Evolutionary conservation across 1,139 yeast species (phyloP).

Genomic region (Scheffersomyces parashehatae): DNA sequence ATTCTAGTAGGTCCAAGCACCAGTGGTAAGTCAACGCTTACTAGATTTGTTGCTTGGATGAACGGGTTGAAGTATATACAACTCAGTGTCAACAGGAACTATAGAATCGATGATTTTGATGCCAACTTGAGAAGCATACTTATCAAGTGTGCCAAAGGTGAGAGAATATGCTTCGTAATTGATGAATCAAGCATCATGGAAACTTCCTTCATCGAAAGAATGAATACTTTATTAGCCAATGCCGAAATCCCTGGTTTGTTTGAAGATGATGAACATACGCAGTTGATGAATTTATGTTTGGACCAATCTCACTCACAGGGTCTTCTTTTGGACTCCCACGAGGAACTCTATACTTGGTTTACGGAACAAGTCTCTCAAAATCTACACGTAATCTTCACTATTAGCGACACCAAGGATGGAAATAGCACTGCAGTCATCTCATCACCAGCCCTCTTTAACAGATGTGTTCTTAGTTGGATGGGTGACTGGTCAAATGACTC

Average conservation of each 20-base stretch:
- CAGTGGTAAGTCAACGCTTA: constrained; percentile 77
- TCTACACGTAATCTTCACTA: constrained; percentile 80
- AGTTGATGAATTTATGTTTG: constrained; percentile 56
- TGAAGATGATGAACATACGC: constrained; percentile 67
- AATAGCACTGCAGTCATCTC: constrained; percentile 49
- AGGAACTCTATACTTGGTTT: constrained; percentile 78
- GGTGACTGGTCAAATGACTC: constrained; percentile 73
- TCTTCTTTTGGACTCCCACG: constrained; percentile 62
- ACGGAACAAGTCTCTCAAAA: constrained; percentile 65
- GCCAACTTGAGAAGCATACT: constrained; percentile 57
- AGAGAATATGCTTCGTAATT: constrained; percentile 68
- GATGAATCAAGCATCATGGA: constrained; percentile 82
- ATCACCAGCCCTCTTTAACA: constrained; percentile 88
- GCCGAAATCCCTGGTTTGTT: constrained; percentile 92
- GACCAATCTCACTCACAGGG: constrained; percentile 66
- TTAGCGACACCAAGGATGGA: constrained; percentile 54
- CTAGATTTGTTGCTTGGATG: constrained; percentile 89
- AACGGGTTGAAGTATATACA: constrained; percentile 70
- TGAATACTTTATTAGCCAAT: constrained; percentile 90
- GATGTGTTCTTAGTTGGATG: constrained; percentile 91
- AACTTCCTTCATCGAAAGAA: constrained; percentile 80
- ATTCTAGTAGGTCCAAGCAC: constrained; percentile 86
- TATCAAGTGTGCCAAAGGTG: constrained; percentile 49
- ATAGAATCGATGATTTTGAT: constrained; percentile 67
- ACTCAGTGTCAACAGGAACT: constrained; percentile 57